phyloP scores from a whole-genome alignment of 225 moss, liverwort and hornwort species.

The Polytrichum formosum region DNA sequence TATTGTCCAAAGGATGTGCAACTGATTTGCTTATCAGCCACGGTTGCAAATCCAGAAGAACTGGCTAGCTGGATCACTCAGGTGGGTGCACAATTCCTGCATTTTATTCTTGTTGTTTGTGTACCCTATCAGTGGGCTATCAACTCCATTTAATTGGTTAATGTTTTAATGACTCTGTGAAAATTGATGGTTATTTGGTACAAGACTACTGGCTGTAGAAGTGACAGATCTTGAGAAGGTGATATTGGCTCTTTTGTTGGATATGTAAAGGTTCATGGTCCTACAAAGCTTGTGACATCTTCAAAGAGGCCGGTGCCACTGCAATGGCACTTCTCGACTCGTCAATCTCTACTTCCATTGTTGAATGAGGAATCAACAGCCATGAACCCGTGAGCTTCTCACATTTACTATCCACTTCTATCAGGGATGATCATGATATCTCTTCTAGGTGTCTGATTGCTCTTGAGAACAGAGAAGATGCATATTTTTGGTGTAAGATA shows the following conservation, averaged over 20 bases:
- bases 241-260: too few relatives aligned
- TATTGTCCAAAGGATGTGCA: constrained; percentile 76
- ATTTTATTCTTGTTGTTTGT: too few relatives aligned
- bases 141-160: too few relatives aligned
- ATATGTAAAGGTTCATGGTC: constrained; percentile 69
- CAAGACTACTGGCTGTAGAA: too few relatives aligned
- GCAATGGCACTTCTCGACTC: constrained; percentile 87
- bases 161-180: too few relatives aligned
- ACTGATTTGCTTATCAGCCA: constrained; percentile 80
- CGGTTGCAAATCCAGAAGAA: constrained; percentile 79
- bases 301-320: constrained; percentile 74
- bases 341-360: constrained; percentile 66
- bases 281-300: constrained; percentile 71
- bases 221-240: too few relatives aligned
- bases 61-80: constrained; percentile 74
- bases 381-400: constrained; percentile 56
- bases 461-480: too few relatives aligned
- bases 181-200: too few relatives aligned
- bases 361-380: constrained; percentile 65
- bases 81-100: constrained; percentile 13
- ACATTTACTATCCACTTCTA: not conserved
- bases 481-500: too few relatives aligned
- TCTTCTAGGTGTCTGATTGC: too few relatives aligned
- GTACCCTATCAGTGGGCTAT: too few relatives aligned
- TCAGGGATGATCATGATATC: not conserved